Evolutionary conservation across 192 early-diverging fungal species (phyloP).

Genomic region (Linnemannia hyalina): DNA sequence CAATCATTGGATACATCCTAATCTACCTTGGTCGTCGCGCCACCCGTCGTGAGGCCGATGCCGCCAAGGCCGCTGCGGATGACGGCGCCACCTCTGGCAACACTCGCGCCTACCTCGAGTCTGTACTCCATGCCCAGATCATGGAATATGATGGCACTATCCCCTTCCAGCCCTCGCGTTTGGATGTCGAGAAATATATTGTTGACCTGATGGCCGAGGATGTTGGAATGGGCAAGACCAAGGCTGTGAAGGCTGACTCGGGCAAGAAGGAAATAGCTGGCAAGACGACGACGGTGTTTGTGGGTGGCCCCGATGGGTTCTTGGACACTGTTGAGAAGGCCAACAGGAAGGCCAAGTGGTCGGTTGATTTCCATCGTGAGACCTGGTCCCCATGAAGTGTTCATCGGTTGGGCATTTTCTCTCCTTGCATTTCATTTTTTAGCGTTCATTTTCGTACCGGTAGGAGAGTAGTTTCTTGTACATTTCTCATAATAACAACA

Average conservation of each 20-base stretch:
- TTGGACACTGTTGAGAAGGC: constrained; percentile 16
- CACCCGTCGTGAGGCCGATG: not conserved
- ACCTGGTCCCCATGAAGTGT: constrained; percentile 14
- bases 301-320: constrained; percentile 23
- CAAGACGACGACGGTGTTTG: constrained; percentile 9
- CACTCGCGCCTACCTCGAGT: not conserved
- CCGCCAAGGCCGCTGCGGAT: not conserved
- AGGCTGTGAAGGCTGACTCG: not conserved
- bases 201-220: constrained; percentile 1
- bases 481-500: not conserved
- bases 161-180: not conserved
- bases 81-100: not conserved
- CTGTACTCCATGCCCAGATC: constrained; percentile 1
- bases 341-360: constrained; percentile 15
- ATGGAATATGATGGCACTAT: constrained; percentile 1
- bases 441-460: no score
- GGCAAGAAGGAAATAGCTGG: not conserved
- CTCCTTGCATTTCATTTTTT: no score
- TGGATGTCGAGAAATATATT: constrained; percentile 4
- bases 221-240: constrained; percentile 1
- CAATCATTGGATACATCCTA: constrained; percentile 7
- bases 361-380: constrained; percentile 20
- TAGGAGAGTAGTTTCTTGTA: not conserved
- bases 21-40: not conserved
- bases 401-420: not conserved